Evolutionary conservation across 441 rosid species (phyloP), one percentile per base, ranked within the genome.

Genomic region (Omphalea diandra): DNA sequence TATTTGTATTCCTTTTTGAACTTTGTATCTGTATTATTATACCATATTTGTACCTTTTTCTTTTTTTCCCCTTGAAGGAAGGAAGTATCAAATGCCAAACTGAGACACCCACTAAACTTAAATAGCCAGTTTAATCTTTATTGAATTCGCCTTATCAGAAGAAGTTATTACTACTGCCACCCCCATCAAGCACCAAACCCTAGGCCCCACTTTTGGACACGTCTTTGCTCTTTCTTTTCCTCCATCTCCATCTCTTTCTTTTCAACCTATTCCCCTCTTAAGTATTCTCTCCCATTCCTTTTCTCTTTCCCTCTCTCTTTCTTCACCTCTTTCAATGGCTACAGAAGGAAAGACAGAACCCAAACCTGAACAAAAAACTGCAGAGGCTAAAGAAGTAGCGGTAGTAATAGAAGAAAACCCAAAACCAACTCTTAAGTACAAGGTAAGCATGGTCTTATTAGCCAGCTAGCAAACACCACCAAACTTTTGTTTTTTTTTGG

Each of bases 371-470:
- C 47, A 55, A 20, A 74, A 74, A 67, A 15, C 14, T 18, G 54
- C 73, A 54, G 86, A 83, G 69, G 29, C 57, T 15, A 72, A 62
- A 18, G 38, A 43, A 38, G 80, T 77, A 77, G n/a, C n/a, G n/a
- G 77, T 71, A 38, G 72, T n/a, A 17, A 46, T 9, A 26, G 79
- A 85, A 74, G 83, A 82, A 47, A 35, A 69, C 72, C 69, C 49
- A 49, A 81, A 69, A 61, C 69, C 75, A 11, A 78, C 77, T 44
- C 84, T 84, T 20, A 81, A 80, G 49, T 87, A 64, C 75, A 87
- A 87, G 89, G 95, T 87, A 83, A 52, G 54, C 6, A 54, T 49
- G 5, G 12, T 5, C 11, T 18, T 22, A 0, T 2, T 41, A 7
- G 2, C 26, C 22, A 7, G 27, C 5, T 49, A 29, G 6, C 1